Conservation (phyloP, 495 filamentous ascomycete genomes). For the Cladorrhinum samala region DNA sequence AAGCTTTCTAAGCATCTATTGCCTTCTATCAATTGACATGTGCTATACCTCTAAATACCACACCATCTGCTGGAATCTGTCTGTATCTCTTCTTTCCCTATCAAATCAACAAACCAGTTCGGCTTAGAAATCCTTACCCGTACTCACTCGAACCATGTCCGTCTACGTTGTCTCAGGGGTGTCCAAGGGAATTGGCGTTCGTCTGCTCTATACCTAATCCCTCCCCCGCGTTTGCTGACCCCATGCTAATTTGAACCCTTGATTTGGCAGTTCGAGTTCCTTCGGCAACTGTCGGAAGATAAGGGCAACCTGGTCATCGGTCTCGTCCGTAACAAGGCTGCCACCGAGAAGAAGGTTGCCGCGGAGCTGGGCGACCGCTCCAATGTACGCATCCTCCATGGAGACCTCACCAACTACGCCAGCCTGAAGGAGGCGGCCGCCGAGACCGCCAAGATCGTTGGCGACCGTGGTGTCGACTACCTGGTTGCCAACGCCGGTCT, state of each 20-base stretch:
- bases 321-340: conserved; percentile 30
- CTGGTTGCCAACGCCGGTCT: conserved; percentile 49
- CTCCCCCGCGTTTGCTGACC: background rate
- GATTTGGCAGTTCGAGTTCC: conserved; percentile 16
- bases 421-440: conserved; percentile 23
- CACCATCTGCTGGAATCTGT: background rate
- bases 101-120: background rate
- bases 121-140: no score
- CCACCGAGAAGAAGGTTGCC: conserved; percentile 22
- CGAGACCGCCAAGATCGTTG: conserved; percentile 27
- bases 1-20: no score
- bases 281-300: conserved; percentile 24
- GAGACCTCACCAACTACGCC: conserved; percentile 26
- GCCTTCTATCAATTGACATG: background rate
- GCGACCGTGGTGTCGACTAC: conserved; percentile 40
- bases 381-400: conserved; percentile 37
- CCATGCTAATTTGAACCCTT: background rate
- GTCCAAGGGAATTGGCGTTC: conserved; percentile 19
- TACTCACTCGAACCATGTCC: background rate
- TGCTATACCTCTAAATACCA: background rate
- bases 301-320: conserved; percentile 27
- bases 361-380: conserved; percentile 16
- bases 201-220: background rate
- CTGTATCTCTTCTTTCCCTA: conserved; percentile 4
- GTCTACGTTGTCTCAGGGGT: conserved; percentile 22